Base-by-base conservation (phyloP, 1,139 yeast species). In the Magnusiomyces paraingens region DNA sequence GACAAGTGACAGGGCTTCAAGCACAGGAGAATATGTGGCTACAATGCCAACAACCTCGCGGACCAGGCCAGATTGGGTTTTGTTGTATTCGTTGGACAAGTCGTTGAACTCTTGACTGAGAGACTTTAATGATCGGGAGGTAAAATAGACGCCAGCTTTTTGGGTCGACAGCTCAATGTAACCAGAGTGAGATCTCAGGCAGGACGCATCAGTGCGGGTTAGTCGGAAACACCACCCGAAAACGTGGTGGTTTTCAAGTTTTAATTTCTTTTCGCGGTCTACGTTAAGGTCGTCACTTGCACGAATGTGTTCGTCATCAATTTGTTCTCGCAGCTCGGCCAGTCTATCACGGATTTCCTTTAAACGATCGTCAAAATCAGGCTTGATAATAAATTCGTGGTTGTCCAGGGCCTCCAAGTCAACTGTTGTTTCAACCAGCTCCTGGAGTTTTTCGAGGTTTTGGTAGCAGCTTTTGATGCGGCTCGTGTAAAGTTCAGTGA, bases 201-300 rank as follows among this genome's bases (percentile, higher is more conserved):
- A 85, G 11, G 83, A 76, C 2, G 96, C 91, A 65, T 91, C 98
- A 54, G 81, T 88, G 69, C 99, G 80, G 0, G 98, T 91, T 21
- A 93, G 80, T 62, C 98, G 77, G 75, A 91, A 81, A 66, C 96
- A 89, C 95, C 96, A 91, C 12, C 98, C 97, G 67, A 87, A 94
- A 35, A 80, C 80, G 60, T 80, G 84, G 65, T 91, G 96, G 53
- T 86, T 81, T 65, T 93, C 99, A 51, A 94, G 73, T 67, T 93
- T 93, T 60, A 94, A 76, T 68, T 90, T 90, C 70, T 88, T 89
- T 56, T 88, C 96, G 3, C 84, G 76, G 57, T 91, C 98, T 70
- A 90, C 80, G 20, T 80, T 80, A 49, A 93, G 77, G 61, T 86
- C 95, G 22, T 84, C 86, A 1, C 86, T 88, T 2, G 84, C 83